Evolutionary conservation across 805 yeast genomes (phyloP), one percentile per base, ranked within the genome.

Genomic region (Ogataea nonfermentans): DNA sequence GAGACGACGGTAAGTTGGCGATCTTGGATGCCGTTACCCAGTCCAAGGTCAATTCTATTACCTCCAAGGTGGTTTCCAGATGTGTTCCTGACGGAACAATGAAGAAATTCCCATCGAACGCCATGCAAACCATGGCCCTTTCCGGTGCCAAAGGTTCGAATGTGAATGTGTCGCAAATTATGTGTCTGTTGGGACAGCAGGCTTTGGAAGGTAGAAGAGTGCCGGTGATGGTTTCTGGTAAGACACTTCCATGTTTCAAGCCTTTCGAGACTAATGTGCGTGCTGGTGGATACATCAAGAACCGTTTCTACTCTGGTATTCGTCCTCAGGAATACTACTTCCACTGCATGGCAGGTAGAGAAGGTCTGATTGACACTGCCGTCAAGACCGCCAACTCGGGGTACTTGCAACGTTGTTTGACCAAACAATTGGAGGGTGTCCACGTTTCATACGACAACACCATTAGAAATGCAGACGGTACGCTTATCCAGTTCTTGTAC

Each of bases 341-440:
- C 93, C 99, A 93, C 70, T 93, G 98, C 74, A 93, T 93, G 99
- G 99, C 99, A 40, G 99, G 99, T 68, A 84, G 99, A 73, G 99
- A 93, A 74, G 99, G 99, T 71, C 78, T 93, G 59, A 93, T 93
- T 70, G 99, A 93, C 75, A 93, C 99, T 44, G 99, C 99, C 35
- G 99, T 93, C 49, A 93, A 93, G 69, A 93, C 99, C 8, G 87
- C 97, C 14, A 82, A 96, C 68, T 90, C 98, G 44, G 99, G 99
- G 61, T 93, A 93, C 68, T 75, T 93, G 65, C 99, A 93, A 70
- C 82, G 99, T 70, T 95, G 99, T 78, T 76, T 93, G 67, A 93
- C 96, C 44, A 93, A 93, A 67, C 99, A 93, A 69, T 74, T 93
- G 49, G 99, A 93, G 66, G 99, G 99, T 71, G 95, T 93, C 20